Conservation (phyloP, 2,329 filamentous ascomycete genomes). For the Arthrobotrys megalospora region DNA sequence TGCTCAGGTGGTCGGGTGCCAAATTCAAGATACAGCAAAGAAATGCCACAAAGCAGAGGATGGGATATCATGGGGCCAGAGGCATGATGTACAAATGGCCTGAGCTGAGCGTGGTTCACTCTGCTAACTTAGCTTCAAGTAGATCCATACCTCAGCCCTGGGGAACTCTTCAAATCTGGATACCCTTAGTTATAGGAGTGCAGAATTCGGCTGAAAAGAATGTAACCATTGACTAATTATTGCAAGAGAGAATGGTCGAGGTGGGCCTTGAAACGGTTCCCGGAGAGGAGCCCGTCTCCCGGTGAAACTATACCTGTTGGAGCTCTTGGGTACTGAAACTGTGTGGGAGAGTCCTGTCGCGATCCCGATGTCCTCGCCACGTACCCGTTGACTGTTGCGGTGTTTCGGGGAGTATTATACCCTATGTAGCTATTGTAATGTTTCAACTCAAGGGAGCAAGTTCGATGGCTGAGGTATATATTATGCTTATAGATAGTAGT, state of each 20-base stretch:
- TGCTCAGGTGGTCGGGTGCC: background rate
- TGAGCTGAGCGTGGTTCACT: conserved; percentile 1
- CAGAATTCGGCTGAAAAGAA: conserved; percentile 14
- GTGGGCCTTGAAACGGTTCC: background rate
- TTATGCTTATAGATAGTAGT: background rate
- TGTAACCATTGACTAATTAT: conserved; percentile 12
- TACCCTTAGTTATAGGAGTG: background rate
- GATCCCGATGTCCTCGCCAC: background rate
- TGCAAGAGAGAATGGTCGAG: background rate
- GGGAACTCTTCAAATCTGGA: conserved; percentile 1
- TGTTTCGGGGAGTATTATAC: conserved; percentile 3
- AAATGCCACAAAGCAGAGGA: background rate
- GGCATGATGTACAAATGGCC: conserved; percentile 12
- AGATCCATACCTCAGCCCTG: background rate
- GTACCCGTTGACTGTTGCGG: conserved; percentile 7
- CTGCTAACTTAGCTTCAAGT: background rate
- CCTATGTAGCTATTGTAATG: background rate
- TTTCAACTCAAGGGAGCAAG: background rate
- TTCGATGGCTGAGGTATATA: background rate
- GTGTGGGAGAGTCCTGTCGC: background rate
- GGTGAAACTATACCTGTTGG: conserved; percentile 2
- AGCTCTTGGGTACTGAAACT: background rate
- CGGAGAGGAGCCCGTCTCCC: background rate
- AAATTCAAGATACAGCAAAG: background rate
- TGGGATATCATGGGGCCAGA: background rate